These are phyloP conservation scores for Phytopythium oedochilum DNA, from an alignment of 352 stramenopile species.

Conservation along the genomic window DNA sequence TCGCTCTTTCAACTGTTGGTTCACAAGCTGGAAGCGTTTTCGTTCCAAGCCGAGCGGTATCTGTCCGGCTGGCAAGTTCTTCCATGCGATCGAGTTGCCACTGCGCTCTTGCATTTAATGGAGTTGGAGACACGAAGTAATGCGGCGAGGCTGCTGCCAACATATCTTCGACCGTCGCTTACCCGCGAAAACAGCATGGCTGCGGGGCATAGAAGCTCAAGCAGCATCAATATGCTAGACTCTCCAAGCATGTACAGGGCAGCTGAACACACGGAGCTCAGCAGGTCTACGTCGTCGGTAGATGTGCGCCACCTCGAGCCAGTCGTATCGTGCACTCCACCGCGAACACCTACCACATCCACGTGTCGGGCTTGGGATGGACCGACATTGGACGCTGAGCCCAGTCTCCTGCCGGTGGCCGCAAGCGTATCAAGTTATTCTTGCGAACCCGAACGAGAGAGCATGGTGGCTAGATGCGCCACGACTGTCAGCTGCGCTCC, in stretches of 20 bases:
- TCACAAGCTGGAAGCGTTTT: constrained; percentile 51
- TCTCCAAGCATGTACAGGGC: background rate
- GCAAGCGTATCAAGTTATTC: background rate
- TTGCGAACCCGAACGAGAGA: background rate
- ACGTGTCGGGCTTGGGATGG: background rate
- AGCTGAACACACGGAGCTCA: background rate
- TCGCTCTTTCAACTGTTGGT: constrained; percentile 54
- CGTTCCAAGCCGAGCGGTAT: constrained; percentile 27
- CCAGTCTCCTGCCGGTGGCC: background rate
- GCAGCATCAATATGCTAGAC: background rate
- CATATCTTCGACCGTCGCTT: constrained; percentile 30
- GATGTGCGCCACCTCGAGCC: background rate
- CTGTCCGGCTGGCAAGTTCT: constrained; percentile 53
- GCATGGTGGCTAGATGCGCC: background rate
- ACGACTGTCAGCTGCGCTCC: background rate
- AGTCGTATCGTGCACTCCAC: background rate
- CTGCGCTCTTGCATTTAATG: constrained; percentile 46
- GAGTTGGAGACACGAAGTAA: constrained; percentile 51
- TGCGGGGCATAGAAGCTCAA: background rate
- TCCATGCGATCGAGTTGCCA: constrained; percentile 43
- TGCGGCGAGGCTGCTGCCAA: constrained; percentile 46
- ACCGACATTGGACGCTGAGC: background rate
- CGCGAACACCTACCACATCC: background rate
- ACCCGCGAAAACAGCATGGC: constrained; percentile 5
- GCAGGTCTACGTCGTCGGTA: background rate